Conservation (phyloP, 257 asterid genomes). For the Penstemon barbatus region DNA sequence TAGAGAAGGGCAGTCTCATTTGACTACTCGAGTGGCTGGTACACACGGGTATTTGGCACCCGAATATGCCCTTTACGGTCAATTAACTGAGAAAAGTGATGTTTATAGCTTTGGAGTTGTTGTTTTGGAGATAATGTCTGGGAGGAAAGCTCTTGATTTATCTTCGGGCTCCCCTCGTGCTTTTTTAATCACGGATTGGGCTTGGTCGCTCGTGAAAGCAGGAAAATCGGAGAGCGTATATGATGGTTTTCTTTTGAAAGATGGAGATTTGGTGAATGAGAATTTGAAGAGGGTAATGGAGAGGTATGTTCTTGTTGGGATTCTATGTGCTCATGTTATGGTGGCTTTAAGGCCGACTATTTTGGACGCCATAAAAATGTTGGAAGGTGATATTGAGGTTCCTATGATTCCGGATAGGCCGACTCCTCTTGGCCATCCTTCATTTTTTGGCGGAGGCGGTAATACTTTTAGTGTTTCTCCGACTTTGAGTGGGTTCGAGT, state of each 20-base stretch:
- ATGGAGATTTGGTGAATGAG: slow-evolving; percentile 43
- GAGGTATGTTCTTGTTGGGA: slow-evolving; percentile 76
- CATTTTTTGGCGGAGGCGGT: slow-evolving; percentile 40
- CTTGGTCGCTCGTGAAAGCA: slow-evolving; percentile 72
- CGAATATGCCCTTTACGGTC: slow-evolving; percentile 89
- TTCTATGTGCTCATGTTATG: slow-evolving; percentile 90
- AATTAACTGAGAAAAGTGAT: slow-evolving; percentile 83
- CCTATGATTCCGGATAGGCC: slow-evolving; percentile 82
- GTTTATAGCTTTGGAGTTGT: slow-evolving; percentile 92
- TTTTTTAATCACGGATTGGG: slow-evolving; percentile 81
- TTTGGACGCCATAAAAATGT: slow-evolving; percentile 75
- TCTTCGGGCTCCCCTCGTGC: slow-evolving; percentile 51
- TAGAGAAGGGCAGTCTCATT: slow-evolving; percentile 80
- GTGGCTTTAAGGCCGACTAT: slow-evolving; percentile 90
- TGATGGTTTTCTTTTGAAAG: slow-evolving; percentile 49
- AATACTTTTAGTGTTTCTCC: slow-evolving; percentile 59
- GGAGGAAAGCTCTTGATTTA: slow-evolving; percentile 84
- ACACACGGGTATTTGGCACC: slow-evolving; percentile 94
- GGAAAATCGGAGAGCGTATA: slow-evolving; percentile 61
- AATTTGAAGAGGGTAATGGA: slow-evolving; percentile 72
- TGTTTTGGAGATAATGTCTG: slow-evolving; percentile 88
- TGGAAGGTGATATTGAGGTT: slow-evolving; percentile 89
- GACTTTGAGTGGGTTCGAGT: slow-evolving; percentile 49
- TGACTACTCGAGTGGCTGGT: slow-evolving; percentile 91
- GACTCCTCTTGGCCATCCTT: slow-evolving; percentile 66